Evolutionary conservation across 768 basidiomycete genomes (phyloP).

Genomic region (Tephrocybe sp.): DNA sequence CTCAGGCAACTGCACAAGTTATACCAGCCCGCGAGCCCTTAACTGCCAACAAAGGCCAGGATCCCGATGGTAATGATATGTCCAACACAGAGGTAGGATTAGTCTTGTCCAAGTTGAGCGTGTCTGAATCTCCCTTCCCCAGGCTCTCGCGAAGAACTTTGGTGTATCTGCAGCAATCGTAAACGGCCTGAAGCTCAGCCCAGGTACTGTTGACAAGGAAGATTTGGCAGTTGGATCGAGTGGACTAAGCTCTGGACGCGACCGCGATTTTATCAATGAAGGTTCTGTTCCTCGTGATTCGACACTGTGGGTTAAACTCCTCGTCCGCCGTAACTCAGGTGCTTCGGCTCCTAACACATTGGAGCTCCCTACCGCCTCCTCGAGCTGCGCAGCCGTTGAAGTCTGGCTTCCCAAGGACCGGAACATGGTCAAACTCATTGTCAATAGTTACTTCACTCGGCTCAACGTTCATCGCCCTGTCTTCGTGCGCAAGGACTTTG

Average conservation of each 20-base stretch:
- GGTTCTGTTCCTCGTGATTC: constrained; percentile 59
- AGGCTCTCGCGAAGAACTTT: constrained; percentile 77
- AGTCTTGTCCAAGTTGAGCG: neutral
- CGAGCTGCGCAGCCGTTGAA: constrained; percentile 37
- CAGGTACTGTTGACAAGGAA: constrained; percentile 53
- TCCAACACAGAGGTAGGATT: constrained; percentile 58
- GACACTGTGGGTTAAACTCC: constrained; percentile 58
- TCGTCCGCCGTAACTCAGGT: constrained; percentile 48
- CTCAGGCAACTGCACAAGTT: constrained; percentile 19
- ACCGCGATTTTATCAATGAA: constrained; percentile 52
- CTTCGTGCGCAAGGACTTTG: constrained; percentile 67
- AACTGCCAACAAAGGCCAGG: constrained; percentile 65
- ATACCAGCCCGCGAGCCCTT: constrained; percentile 19
- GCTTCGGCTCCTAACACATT: constrained; percentile 33
- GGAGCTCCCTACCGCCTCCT: constrained; percentile 30
- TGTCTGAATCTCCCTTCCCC: neutral
- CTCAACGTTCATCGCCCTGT: constrained; percentile 84
- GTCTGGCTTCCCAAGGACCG: constrained; percentile 82
- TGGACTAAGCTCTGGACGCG: constrained; percentile 69
- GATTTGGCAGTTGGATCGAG: constrained; percentile 77
- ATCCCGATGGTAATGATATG: constrained; percentile 80
- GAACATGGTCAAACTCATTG: constrained; percentile 57
- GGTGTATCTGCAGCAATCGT: constrained; percentile 76
- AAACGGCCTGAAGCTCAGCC: constrained; percentile 56
- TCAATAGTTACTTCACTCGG: constrained; percentile 71